A percentile compares a stretch with the other conserved stretches of the same genome.
phyloP scores from a whole-genome alignment of 1,139 yeast genomes.

The Diutina rugosa region DNA sequence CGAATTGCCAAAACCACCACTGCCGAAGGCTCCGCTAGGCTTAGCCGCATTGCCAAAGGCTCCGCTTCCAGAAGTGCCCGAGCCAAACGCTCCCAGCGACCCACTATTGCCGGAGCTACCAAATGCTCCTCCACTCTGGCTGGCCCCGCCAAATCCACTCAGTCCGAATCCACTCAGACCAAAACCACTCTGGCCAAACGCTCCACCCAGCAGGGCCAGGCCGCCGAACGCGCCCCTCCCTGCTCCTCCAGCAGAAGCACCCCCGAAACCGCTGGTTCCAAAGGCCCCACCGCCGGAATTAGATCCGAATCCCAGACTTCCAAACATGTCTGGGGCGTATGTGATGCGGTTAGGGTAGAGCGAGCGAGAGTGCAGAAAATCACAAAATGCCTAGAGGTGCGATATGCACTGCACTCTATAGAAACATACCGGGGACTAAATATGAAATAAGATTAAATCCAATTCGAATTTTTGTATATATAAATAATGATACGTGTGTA shows the following conservation, averaged over 20 bases:
- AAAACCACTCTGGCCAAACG: constrained; percentile 4
- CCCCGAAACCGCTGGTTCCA: constrained; percentile 9
- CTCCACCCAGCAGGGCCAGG: constrained; percentile 3
- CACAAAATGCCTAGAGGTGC: neutral
- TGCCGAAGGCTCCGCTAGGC: neutral
- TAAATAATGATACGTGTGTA: no score
- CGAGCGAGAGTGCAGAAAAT: neutral
- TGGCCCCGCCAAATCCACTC: constrained; percentile 4
- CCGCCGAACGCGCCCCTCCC: constrained; percentile 4
- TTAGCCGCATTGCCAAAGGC: constrained; percentile 4
- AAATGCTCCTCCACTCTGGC: constrained; percentile 2
- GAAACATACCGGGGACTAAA: neutral
- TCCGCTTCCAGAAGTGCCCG: constrained; percentile 4
- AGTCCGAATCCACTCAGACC: constrained; percentile 7
- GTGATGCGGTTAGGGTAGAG: neutral
- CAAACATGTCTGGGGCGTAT: constrained; percentile 1
- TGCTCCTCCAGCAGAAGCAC: constrained; percentile 6
- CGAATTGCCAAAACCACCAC: neutral
- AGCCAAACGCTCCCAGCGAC: constrained; percentile 6
- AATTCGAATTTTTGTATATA: no score
- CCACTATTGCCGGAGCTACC: neutral
- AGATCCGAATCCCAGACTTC: constrained; percentile 2
- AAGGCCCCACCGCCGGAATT: constrained; percentile 4
- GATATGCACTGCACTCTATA: neutral
- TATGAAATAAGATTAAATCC: no score